These are phyloP conservation scores for Diplodia mutila DNA, from an alignment of 2,329 filamentous ascomycete species.

Conservation along the genomic window DNA sequence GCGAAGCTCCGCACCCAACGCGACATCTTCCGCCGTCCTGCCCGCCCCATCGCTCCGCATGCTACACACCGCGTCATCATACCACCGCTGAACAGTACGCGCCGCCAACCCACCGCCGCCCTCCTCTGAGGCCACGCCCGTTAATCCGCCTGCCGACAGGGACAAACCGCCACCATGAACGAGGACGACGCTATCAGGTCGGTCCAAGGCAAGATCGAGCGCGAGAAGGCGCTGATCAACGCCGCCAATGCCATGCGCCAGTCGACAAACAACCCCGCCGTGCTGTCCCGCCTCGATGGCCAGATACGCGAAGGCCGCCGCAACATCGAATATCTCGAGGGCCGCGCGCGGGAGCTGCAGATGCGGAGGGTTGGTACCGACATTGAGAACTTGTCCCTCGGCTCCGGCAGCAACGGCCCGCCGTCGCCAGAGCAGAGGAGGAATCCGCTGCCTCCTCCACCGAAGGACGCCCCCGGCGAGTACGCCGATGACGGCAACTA, in stretches of 20 bases:
- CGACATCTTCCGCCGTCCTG: neutral
- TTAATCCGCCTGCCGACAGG: slow-evolving; percentile 8
- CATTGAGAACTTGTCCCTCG: slow-evolving; percentile 68
- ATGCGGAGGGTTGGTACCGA: slow-evolving; percentile 73
- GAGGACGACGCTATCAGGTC: slow-evolving; percentile 69
- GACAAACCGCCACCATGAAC: slow-evolving; percentile 53
- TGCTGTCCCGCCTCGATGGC: slow-evolving; percentile 86
- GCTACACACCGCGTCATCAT: slow-evolving; percentile 24
- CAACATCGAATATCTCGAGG: slow-evolving; percentile 95
- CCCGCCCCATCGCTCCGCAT: slow-evolving; percentile 18
- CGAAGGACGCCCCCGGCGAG: slow-evolving; percentile 66
- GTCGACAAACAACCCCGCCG: slow-evolving; percentile 90
- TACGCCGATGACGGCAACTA: slow-evolving; percentile 66
- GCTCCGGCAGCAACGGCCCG: slow-evolving; percentile 51
- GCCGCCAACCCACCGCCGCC: slow-evolving; percentile 13
- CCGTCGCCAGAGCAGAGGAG: slow-evolving; percentile 39
- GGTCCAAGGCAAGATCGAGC: slow-evolving; percentile 96
- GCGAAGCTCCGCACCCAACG: slow-evolving; percentile 15
- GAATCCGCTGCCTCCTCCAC: slow-evolving; percentile 61
- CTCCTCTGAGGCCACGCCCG: neutral
- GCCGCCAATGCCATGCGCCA: slow-evolving; percentile 94
- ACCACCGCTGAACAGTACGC: slow-evolving; percentile 24
- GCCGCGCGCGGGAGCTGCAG: slow-evolving; percentile 85
- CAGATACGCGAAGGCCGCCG: slow-evolving; percentile 92
- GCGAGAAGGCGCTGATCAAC: slow-evolving; percentile 92